Evolutionary conservation across 805 yeast genomes (phyloP).

Genomic region (Candida pini): DNA sequence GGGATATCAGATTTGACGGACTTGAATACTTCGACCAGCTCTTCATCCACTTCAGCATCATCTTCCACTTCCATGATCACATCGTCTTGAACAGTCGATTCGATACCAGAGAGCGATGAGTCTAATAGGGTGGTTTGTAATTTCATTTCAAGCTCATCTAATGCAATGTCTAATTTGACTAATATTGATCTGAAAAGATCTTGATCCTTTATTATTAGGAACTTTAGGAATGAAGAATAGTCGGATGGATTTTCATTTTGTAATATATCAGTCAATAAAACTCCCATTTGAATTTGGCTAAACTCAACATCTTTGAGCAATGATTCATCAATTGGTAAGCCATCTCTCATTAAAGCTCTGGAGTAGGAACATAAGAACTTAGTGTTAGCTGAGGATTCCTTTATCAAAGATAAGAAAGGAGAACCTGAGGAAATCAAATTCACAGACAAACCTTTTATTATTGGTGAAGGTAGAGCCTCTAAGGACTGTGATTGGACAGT

Average conservation of each 20-base stretch:
- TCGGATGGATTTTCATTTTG: slow-evolving; percentile 16
- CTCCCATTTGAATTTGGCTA: slow-evolving; percentile 16
- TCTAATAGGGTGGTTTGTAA: slow-evolving; percentile 56
- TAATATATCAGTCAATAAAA: slow-evolving; percentile 19
- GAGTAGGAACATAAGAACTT: slow-evolving; percentile 26
- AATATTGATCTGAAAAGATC: slow-evolving; percentile 35
- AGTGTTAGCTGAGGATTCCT: slow-evolving; percentile 11
- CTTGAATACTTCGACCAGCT: slow-evolving; percentile 10
- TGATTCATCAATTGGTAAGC: slow-evolving; percentile 5
- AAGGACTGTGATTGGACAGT: slow-evolving; percentile 32
- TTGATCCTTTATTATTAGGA: slow-evolving; percentile 33
- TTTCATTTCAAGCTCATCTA: slow-evolving; percentile 55
- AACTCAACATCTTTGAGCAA: slow-evolving; percentile 12
- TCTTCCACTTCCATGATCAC: slow-evolving; percentile 26
- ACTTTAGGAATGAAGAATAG: slow-evolving; percentile 30
- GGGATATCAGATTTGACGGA: slow-evolving; percentile 10
- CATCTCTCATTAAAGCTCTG: slow-evolving; percentile 19
- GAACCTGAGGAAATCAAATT: slow-evolving; percentile 15
- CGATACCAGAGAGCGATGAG: slow-evolving; percentile 14
- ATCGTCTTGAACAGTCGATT: slow-evolving; percentile 22
- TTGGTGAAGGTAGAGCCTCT: slow-evolving; percentile 22
- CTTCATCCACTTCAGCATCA: slow-evolving; percentile 19
- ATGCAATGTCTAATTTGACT: slow-evolving; percentile 27
- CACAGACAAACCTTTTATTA: slow-evolving; percentile 18
- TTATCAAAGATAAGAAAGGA: slow-evolving; percentile 14